phyloP scores from a whole-genome alignment of 2,329 filamentous ascomycete species.

The Parascedosporium putredinis region DNA sequence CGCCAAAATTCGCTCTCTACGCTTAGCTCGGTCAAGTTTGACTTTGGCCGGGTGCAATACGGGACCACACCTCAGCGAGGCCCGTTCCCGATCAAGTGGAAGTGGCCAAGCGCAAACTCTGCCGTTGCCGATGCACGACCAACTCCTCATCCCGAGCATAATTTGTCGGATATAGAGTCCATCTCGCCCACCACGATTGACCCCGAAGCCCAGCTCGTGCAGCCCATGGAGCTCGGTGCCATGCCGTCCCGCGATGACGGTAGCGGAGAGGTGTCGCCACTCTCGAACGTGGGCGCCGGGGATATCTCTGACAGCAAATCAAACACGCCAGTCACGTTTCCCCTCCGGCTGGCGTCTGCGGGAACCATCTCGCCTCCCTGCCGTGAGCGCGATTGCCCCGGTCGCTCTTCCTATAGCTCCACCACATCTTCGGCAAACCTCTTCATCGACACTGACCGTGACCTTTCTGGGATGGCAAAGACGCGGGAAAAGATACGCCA shows the following conservation, averaged over 20 bases:
- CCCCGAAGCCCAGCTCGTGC: background rate
- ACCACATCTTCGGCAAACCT: conserved; percentile 12
- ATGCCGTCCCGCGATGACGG: background rate
- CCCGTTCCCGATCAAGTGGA: background rate
- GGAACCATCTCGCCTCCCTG: background rate
- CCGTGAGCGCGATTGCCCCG: background rate
- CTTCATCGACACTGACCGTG: conserved; percentile 13
- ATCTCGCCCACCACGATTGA: background rate
- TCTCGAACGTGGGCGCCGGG: no score
- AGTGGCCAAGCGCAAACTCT: background rate
- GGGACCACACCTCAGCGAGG: background rate
- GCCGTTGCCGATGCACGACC: background rate
- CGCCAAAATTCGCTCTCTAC: conserved; percentile 2
- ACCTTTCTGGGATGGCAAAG: conserved; percentile 20
- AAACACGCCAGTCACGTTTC: no score
- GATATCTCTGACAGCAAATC: no score
- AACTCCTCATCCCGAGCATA: background rate
- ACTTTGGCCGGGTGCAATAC: background rate
- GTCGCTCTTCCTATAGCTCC: conserved; percentile 11
- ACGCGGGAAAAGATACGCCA: conserved; percentile 49
- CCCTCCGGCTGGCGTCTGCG: background rate
- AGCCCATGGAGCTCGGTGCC: background rate
- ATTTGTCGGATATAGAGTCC: background rate
- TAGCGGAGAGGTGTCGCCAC: background rate
- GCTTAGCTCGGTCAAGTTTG: background rate